Conservation (phyloP, 768 basidiomycete species). For the button mushroom (Agaricus bisporus) region DNA sequence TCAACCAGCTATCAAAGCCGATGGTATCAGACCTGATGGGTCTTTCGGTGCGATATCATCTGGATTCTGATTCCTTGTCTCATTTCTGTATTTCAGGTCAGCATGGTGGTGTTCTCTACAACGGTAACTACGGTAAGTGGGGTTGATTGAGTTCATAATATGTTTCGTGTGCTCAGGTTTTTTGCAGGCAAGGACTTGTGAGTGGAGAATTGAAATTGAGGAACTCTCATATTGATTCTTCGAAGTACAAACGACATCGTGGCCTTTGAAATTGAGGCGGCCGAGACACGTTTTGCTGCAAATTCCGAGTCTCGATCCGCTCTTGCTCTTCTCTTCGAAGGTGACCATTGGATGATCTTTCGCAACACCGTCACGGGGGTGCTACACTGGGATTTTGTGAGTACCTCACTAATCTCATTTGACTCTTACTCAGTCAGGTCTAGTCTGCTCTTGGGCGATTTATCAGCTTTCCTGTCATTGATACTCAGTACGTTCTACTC, state of each 20-base stretch:
- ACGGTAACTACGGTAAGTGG: constrained; percentile 59
- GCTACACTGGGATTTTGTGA: constrained; percentile 68
- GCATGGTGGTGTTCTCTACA: constrained; percentile 62
- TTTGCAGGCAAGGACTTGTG: constrained; percentile 39
- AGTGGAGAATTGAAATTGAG: constrained; percentile 8
- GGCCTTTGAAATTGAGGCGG: constrained; percentile 53
- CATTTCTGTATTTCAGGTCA: constrained; percentile 27
- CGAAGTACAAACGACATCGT: constrained; percentile 55
- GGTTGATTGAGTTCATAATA: neutral
- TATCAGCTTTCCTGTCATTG: constrained; percentile 57
- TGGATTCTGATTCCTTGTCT: neutral
- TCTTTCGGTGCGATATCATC: constrained; percentile 32
- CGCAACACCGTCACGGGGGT: constrained; percentile 48
- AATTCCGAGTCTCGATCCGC: constrained; percentile 34
- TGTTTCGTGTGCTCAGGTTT: neutral
- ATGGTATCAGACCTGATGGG: constrained; percentile 56
- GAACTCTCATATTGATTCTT: neutral
- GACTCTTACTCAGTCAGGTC: neutral
- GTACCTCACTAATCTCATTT: constrained; percentile 17
- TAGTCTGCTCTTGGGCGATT: constrained; percentile 62
- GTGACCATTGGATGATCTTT: constrained; percentile 67
- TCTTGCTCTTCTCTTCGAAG: constrained; percentile 51
- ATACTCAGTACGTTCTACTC: constrained; percentile 28
- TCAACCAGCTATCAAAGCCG: constrained; percentile 38
- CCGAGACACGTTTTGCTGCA: constrained; percentile 53